Evolutionary conservation across 2,329 filamentous ascomycete genomes (phyloP), one percentile per base, ranked within the genome.

Genomic region (Paraconiothyrium brasiliense): DNA sequence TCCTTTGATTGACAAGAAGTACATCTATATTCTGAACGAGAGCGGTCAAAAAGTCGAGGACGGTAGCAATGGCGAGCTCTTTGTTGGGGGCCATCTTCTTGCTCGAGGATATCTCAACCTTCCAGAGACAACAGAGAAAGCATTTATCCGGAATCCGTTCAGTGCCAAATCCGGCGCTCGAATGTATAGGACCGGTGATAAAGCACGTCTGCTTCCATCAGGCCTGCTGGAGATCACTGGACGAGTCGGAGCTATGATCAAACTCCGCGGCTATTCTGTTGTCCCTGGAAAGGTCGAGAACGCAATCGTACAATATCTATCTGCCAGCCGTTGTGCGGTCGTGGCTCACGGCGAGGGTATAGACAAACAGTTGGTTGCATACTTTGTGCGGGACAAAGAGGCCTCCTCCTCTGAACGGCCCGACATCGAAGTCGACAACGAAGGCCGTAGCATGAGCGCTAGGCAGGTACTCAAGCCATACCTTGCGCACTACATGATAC

Each of bases 401-500:
- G 35, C 20, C 1, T 80, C 84, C 4, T 79, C 84, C 14, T 81
- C 80, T 44, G 84, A 87, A 47, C 88, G 90, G 24, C 86, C 88
- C 0, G 78, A 81, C 4, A 82, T 92, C 2, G 85, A 90, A 50
- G 87, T 93, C 50, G 88, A 93, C 62, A 86, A 89, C 59, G 85
- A 87, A 32, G 91, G 90, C 5, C 89, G 91, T 76, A 93, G 91
- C 67, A 88, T 91, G 1, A 84, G 84, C 6, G 88, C 90, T 3
- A 85, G 92, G 50, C 86, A 88, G 58, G 84, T 85, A 16, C 83
- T 94, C 2, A 84, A 88, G 1, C 81, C 85, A 16, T 87, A 88
- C 64, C 84, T 94, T 34, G 92, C 92, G 1, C 90, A 92, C 64
- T 94, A 94, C 78, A 94, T 94, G 92, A 90, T 94, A 57, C 92